These are phyloP conservation scores for Aureobasidium sp. DNA, from an alignment of 2,329 filamentous ascomycete species.

Conservation along the genomic window DNA sequence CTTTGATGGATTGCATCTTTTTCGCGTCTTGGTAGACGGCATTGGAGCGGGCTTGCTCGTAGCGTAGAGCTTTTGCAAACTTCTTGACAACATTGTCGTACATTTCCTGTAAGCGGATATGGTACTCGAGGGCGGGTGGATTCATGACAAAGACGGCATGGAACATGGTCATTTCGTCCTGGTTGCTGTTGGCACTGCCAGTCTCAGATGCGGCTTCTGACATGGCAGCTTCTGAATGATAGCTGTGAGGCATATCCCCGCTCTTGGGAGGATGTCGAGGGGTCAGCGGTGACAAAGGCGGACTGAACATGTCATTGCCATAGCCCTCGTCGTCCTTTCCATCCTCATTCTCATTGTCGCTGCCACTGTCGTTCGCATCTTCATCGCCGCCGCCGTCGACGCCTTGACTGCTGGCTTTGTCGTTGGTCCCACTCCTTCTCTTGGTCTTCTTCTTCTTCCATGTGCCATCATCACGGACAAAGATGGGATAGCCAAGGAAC, in stretches of 20 bases:
- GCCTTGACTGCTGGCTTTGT: not conserved
- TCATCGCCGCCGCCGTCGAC: not conserved
- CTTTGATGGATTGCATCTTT: constrained; percentile 70
- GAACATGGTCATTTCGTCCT: constrained; percentile 85
- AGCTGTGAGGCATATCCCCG: not conserved
- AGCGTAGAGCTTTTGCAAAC: constrained; percentile 85
- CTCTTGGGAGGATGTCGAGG: not conserved
- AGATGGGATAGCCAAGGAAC: constrained; percentile 77
- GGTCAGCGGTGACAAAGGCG: not conserved
- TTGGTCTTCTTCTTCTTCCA: constrained; percentile 50
- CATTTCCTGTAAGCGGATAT: constrained; percentile 65
- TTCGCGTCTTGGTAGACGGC: constrained; percentile 92
- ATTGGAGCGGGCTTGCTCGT: constrained; percentile 80
- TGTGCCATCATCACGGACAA: constrained; percentile 68
- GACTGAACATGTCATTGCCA: not conserved
- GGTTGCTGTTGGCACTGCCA: constrained; percentile 25
- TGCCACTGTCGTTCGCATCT: constrained; percentile 3
- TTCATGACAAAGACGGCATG: constrained; percentile 90
- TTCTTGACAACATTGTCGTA: constrained; percentile 88
- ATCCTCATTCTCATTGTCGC: constrained; percentile 5
- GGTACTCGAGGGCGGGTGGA: constrained; percentile 69
- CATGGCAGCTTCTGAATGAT: not conserved
- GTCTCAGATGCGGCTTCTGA: constrained; percentile 26
- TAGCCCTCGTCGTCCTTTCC: not conserved
- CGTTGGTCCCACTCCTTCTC: not conserved